Evolutionary conservation across 805 yeast genomes (phyloP).

Genomic region (Saturnispora halmiae): DNA sequence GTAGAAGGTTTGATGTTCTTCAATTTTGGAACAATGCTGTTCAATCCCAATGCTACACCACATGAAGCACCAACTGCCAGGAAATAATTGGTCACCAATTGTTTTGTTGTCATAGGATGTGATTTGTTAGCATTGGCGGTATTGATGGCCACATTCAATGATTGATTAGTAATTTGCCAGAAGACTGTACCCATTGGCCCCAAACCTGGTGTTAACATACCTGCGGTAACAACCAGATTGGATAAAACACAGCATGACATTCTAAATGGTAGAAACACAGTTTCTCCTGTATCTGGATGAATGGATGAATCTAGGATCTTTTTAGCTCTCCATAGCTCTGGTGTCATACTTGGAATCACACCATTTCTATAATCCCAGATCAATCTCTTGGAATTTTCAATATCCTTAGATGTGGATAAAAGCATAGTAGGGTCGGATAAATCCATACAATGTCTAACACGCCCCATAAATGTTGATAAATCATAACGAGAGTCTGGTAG

Average conservation of each 20-base stretch:
- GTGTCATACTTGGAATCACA: constrained; percentile 51
- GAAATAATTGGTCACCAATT: constrained; percentile 68
- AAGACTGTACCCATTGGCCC: constrained; percentile 86
- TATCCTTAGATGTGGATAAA: constrained; percentile 55
- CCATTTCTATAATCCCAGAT: constrained; percentile 72
- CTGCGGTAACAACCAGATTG: constrained; percentile 89
- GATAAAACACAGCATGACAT: constrained; percentile 95
- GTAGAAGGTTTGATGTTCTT: constrained; percentile 63
- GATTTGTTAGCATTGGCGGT: constrained; percentile 94
- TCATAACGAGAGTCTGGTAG: constrained; percentile 79
- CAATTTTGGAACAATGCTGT: constrained; percentile 81
- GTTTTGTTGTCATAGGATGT: constrained; percentile 75
- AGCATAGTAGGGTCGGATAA: constrained; percentile 90
- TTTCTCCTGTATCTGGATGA: constrained; percentile 95
- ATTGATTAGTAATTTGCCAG: constrained; percentile 98
- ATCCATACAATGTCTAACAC: constrained; percentile 90
- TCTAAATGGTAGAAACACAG: constrained; percentile 87
- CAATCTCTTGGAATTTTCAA: constrained; percentile 53
- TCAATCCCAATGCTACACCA: constrained; percentile 89
- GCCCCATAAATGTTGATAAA: constrained; percentile 77
- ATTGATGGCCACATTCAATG: constrained; percentile 92
- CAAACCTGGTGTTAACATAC: constrained; percentile 93
- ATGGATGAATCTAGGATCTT: constrained; percentile 80
- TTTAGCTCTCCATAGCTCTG: constrained; percentile 85
- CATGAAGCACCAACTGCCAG: constrained; percentile 93